phyloP scores from a whole-genome alignment of 129 eudicot genomes.

The Centella asiatica region DNA sequence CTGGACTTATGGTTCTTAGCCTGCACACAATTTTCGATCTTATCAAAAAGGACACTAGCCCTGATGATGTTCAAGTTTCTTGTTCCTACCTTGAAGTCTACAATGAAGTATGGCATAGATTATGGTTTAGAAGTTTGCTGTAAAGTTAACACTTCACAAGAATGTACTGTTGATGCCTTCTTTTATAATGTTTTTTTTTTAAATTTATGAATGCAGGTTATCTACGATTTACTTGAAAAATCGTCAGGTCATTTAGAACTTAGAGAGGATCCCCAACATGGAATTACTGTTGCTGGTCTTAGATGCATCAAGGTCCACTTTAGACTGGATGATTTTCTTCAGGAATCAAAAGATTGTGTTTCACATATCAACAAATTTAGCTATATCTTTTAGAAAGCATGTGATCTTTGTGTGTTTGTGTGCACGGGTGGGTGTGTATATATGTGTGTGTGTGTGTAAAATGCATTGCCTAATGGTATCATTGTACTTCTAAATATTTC shows the following conservation, averaged over 20 bases:
- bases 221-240: conserved; percentile 90
- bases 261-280: conserved; percentile 92
- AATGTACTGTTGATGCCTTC: not conserved
- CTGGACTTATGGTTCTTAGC: conserved; percentile 95
- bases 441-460: too few relatives aligned
- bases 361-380: too few relatives aligned
- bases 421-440: too few relatives aligned
- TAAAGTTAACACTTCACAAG: not conserved
- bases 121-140: conserved; percentile 4
- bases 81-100: conserved; percentile 97
- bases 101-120: conserved; percentile 57
- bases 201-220: conserved; percentile 68
- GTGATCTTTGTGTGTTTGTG: too few relatives aligned
- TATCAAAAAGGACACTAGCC: conserved; percentile 49
- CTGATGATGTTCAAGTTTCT: conserved; percentile 69
- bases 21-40: conserved; percentile 67
- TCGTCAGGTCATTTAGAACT: conserved; percentile 95
- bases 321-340: too few relatives aligned
- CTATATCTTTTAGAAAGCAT: too few relatives aligned
- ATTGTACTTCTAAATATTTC: too few relatives aligned
- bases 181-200: too few relatives aligned
- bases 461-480: too few relatives aligned
- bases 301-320: conserved; percentile 67
- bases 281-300: conserved; percentile 79
- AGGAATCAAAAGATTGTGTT: too few relatives aligned